Percentiles rank a stretch among this genome's conserved stretches.
Evolutionary conservation across 2,329 filamentous ascomycete species (phyloP).

Genomic region (Aspergillus vadensis): DNA sequence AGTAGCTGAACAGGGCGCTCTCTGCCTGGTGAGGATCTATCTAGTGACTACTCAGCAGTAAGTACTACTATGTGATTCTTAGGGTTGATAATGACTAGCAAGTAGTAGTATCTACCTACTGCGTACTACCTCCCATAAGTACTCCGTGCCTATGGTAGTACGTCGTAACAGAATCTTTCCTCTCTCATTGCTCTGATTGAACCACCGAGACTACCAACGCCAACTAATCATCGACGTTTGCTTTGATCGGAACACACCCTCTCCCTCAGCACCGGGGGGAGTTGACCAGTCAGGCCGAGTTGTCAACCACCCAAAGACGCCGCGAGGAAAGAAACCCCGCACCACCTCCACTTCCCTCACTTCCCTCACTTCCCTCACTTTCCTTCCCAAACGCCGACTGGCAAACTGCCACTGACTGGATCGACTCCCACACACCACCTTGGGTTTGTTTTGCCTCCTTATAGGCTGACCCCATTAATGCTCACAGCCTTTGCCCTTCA

Average conservation of each 20-base stretch:
- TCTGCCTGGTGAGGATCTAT: too few species aligned
- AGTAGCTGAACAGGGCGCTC: too few species aligned
- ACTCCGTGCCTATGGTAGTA: too few species aligned
- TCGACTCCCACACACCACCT: constrained; percentile 11
- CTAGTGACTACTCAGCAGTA: too few species aligned
- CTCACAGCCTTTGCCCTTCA: constrained; percentile 16
- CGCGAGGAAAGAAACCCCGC: constrained; percentile 21
- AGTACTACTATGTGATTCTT: too few species aligned
- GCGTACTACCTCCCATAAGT: too few species aligned
- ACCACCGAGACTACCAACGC: background rate
- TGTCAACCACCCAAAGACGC: background rate
- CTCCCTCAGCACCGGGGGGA: background rate
- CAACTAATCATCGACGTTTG: background rate
- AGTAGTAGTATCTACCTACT: too few species aligned
- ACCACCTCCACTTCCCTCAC: constrained; percentile 7
- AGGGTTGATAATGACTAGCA: too few species aligned
- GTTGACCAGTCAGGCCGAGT: constrained; percentile 1
- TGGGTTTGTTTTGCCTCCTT: background rate
- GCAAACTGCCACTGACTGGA: constrained; percentile 15
- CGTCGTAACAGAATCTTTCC: background rate
- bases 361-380: constrained; percentile 4
- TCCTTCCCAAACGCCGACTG: too few species aligned
- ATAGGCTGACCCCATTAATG: constrained; percentile 8
- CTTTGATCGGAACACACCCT: background rate
- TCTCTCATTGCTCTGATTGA: background rate